A percentile compares a stretch with the other conserved stretches of the same genome.
These are phyloP conservation scores for Coemansia sp. DNA, from an alignment of 192 early-diverging fungal genomes.

Conservation along the genomic window DNA sequence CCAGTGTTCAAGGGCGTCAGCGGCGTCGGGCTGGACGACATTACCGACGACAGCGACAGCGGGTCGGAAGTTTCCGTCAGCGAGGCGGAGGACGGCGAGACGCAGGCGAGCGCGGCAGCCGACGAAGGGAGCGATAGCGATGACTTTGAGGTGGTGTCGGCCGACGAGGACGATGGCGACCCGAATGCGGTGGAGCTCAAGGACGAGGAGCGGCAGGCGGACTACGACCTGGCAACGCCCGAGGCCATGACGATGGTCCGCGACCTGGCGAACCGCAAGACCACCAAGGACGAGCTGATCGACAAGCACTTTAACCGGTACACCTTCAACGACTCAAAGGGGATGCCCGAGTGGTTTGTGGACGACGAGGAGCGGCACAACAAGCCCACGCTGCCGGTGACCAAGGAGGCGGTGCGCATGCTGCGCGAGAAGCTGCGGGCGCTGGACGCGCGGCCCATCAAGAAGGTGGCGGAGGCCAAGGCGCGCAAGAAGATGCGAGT, in stretches of 20 bases:
- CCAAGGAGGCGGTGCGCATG: constrained; percentile 90
- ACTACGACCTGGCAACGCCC: constrained; percentile 76
- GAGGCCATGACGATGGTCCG: constrained; percentile 87
- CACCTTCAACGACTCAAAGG: constrained; percentile 79
- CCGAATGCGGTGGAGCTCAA: constrained; percentile 40
- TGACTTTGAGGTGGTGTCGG: constrained; percentile 50
- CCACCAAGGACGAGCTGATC: constrained; percentile 73
- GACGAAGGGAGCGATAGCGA: constrained; percentile 29
- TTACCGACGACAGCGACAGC: constrained; percentile 50
- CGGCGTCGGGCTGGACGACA: constrained; percentile 51
- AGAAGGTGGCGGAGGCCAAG: constrained; percentile 98
- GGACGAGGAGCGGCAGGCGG: constrained; percentile 47
- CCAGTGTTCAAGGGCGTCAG: constrained; percentile 73
- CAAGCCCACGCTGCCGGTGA: constrained; percentile 84
- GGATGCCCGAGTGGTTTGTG: constrained; percentile 85
- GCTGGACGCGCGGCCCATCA: constrained; percentile 95
- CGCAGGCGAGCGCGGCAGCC: constrained; percentile 47
- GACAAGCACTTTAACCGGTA: constrained; percentile 90
- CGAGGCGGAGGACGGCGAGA: constrained; percentile 15
- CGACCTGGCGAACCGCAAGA: constrained; percentile 70
- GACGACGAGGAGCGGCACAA: constrained; percentile 89
- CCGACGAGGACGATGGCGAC: constrained; percentile 34
- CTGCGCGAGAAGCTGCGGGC: constrained; percentile 78
- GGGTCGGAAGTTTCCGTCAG: neutral
- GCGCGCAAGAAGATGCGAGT: constrained; percentile 88